Evolutionary conservation across 2,329 filamentous ascomycete genomes (phyloP), one percentile per base, ranked within the genome.

Genomic region (Verticillium nubilum): DNA sequence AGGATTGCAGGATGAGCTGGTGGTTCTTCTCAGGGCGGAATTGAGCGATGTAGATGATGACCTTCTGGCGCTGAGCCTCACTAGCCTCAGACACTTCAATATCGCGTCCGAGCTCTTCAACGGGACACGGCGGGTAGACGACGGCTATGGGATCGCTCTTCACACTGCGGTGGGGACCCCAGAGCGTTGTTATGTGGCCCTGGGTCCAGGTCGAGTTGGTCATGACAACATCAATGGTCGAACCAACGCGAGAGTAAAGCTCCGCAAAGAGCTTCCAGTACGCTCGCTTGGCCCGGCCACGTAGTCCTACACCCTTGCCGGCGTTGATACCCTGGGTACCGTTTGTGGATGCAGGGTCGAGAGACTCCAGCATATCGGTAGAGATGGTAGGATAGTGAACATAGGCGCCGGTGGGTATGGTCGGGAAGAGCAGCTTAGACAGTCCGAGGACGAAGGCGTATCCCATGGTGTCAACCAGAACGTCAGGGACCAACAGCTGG

Each of bases 11-110:
- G 58, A 99, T 89, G 26, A 97, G 84, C 37, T 88, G 81, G 76
- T 99, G 95, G 73, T 97, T 97, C 80, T 99, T 99, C 74, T 99
- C 95, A 0, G 95, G 94, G 0, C 95, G 89, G 73, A 99, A 99
- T 73, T 99, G 95, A 2, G 94, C 95, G 67, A 99, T 97, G 76
- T 97, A 99, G 19, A 99, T 80, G 15, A 99, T 76, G 47, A 86
- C 83, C 50, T 86, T 87, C 64, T 91, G 82, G 35, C 95, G 86
- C 56, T 78, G 76, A 66, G 81, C 80, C 70, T 95, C 91, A 71
- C 84, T 92, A 53, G 81, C 82, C 17, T 79, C 78, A 0, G 87
- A 87, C 13, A 97, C 84, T 15, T 88, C 83, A 57, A 98, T 86
- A 37, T 86, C 87, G 29, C 85, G 78, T 67, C 91, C 86, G 19